phyloP scores from a whole-genome alignment of 2,329 filamentous ascomycete genomes.

The Ophiocordyceps robertsii region DNA sequence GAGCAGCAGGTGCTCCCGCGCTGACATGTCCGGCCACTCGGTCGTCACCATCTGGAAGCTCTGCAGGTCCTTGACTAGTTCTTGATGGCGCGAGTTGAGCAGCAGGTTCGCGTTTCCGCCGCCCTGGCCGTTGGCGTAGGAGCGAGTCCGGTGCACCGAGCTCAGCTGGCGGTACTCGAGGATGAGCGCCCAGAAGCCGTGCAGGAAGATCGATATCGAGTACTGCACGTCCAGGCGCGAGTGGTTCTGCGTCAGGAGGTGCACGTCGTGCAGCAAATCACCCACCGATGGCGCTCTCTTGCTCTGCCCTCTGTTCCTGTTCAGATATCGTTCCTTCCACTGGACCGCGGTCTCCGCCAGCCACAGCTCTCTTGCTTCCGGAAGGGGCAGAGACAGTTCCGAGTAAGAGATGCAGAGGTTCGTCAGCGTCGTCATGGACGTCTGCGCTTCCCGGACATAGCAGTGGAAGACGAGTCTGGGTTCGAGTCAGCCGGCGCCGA shows the following conservation, averaged over 20 bases:
- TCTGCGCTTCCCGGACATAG: constrained; percentile 52
- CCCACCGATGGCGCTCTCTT: constrained; percentile 35
- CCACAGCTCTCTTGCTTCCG: constrained; percentile 50
- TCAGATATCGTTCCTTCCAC: constrained; percentile 50
- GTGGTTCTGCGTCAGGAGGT: constrained; percentile 33
- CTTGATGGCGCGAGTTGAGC: constrained; percentile 43
- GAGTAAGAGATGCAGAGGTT: constrained; percentile 55
- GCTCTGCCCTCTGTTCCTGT: constrained; percentile 20
- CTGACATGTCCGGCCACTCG: constrained; percentile 28
- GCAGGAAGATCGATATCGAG: constrained; percentile 45
- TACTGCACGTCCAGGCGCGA: constrained; percentile 41
- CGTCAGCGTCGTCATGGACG: constrained; percentile 52
- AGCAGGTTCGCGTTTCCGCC: constrained; percentile 29
- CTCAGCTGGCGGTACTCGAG: constrained; percentile 52
- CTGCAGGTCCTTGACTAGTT: constrained; percentile 44
- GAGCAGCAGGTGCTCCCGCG: constrained; percentile 32
- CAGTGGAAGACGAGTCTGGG: constrained; percentile 47
- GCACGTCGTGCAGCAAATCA: constrained; percentile 43
- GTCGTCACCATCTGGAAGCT: constrained; percentile 29
- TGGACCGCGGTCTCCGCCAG: constrained; percentile 46
- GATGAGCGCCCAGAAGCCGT: constrained; percentile 52
- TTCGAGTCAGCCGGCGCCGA: background rate
- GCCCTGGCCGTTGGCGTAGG: constrained; percentile 27
- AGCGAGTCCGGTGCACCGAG: constrained; percentile 31
- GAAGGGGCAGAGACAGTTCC: constrained; percentile 53